Evolutionary conservation across 2,329 filamentous ascomycete species (phyloP).

Genomic region (Colletotrichum plurivorum): DNA sequence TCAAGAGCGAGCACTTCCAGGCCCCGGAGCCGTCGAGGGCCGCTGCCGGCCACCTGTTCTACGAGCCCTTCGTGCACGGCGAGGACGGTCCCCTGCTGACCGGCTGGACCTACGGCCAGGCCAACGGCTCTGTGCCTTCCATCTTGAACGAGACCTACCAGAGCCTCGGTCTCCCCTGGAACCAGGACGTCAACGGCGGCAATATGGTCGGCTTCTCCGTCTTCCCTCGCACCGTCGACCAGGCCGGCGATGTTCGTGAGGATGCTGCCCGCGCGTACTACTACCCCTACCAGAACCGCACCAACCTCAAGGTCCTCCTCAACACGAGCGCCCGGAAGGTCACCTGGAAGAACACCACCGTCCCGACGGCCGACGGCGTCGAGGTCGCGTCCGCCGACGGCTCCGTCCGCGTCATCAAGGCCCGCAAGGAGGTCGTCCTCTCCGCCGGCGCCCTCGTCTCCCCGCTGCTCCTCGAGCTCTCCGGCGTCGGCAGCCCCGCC

Average conservation of each 20-base stretch:
- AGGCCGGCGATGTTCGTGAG: constrained; percentile 51
- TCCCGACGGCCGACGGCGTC: constrained; percentile 49
- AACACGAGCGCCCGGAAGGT: constrained; percentile 33
- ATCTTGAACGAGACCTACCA: constrained; percentile 50
- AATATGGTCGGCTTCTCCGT: constrained; percentile 53
- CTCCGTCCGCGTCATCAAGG: constrained; percentile 50
- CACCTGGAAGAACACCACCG: constrained; percentile 23
- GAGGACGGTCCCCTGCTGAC: constrained; percentile 51
- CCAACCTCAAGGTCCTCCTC: constrained; percentile 50
- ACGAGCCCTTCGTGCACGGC: constrained; percentile 56
- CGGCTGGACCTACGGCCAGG: constrained; percentile 52
- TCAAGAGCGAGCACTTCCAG: constrained; percentile 52
- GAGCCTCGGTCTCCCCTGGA: constrained; percentile 46
- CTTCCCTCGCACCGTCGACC: constrained; percentile 57
- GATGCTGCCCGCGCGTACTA: constrained; percentile 60
- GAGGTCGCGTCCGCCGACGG: constrained; percentile 55
- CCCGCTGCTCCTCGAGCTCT: constrained; percentile 66
- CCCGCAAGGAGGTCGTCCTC: constrained; percentile 61
- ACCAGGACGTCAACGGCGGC: constrained; percentile 55
- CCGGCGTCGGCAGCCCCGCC: constrained; percentile 62
- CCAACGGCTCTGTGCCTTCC: constrained; percentile 50
- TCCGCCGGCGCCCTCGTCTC: constrained; percentile 65
- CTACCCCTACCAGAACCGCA: constrained; percentile 52
- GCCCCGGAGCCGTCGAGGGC: constrained; percentile 49
- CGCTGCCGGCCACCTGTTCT: constrained; percentile 48